Evolutionary conservation across 2,329 filamentous ascomycete species (phyloP).

Genomic region (Cercospora canescens): DNA sequence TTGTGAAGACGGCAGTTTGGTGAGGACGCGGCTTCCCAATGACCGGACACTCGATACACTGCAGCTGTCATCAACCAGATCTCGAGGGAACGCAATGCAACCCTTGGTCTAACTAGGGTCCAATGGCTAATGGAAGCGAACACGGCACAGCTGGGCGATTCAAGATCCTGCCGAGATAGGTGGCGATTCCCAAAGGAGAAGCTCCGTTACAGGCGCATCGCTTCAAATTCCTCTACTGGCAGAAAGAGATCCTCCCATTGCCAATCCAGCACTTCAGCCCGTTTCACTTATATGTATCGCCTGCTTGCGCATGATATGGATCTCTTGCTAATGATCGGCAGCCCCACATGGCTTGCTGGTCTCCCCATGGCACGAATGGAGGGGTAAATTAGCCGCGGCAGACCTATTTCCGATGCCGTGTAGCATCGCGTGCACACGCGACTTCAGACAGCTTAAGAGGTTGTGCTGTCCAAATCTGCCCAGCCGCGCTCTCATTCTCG

Average conservation of each 20-base stretch:
- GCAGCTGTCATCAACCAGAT: not conserved
- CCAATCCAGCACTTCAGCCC: not conserved
- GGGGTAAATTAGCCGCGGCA: not conserved
- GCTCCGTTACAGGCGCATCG: not conserved
- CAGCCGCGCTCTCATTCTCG: not conserved
- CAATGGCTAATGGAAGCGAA: not conserved
- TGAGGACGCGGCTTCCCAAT: not conserved
- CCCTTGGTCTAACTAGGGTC: not conserved
- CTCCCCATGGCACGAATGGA: slow-evolving; percentile 2
- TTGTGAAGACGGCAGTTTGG: not conserved
- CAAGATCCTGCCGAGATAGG: not conserved
- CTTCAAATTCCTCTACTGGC: not conserved
- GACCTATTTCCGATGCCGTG: not conserved
- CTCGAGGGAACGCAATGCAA: not conserved
- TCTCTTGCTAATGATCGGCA: not conserved
- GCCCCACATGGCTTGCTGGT: not conserved
- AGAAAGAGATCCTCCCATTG: not conserved
- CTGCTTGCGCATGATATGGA: not conserved
- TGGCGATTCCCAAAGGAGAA: not conserved
- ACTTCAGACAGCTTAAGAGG: not conserved
- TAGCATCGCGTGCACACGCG: not conserved
- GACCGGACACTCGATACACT: not conserved
- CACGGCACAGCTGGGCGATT: not conserved
- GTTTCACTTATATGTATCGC: not conserved
- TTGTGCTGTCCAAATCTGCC: not conserved